These are phyloP conservation scores for Auriculariales sp. DNA, from an alignment of 768 basidiomycete species.

Conservation along the genomic window DNA sequence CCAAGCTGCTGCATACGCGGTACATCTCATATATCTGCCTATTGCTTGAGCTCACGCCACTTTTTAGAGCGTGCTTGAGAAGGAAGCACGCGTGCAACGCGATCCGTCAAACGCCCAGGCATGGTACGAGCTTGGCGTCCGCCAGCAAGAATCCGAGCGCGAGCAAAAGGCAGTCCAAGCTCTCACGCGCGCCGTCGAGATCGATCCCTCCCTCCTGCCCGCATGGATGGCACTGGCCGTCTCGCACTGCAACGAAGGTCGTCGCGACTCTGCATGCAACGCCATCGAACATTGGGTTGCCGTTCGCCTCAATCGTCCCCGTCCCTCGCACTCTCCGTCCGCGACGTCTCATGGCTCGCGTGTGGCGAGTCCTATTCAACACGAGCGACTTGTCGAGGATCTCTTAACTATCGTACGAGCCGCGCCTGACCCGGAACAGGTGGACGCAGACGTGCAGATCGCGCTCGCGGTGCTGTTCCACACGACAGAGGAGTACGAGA, in stretches of 20 bases:
- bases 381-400: constrained; percentile 45
- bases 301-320: constrained; percentile 27
- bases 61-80: constrained; percentile 64
- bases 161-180: constrained; percentile 84
- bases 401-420: constrained; percentile 69
- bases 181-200: constrained; percentile 60
- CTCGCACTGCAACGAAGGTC: constrained; percentile 79
- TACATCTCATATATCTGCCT: constrained; percentile 12
- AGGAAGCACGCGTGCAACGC: constrained; percentile 79
- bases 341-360: constrained; percentile 48
- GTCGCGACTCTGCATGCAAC: constrained; percentile 56
- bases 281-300: constrained; percentile 82
- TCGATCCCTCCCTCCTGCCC: constrained; percentile 61
- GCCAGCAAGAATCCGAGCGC: constrained; percentile 95
- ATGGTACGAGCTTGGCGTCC: constrained; percentile 90
- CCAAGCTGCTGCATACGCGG: constrained; percentile 20
- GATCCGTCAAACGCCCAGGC: constrained; percentile 53
- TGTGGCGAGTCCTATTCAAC: constrained; percentile 31
- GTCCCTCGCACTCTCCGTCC: too few species aligned
- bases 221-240: constrained; percentile 87
- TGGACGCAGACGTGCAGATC: constrained; percentile 92
- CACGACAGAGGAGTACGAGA: constrained; percentile 81
- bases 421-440: constrained; percentile 27
- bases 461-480: constrained; percentile 89
- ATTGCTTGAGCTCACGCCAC: neutral